A percentile compares a stretch with the other conserved stretches of the same genome.
These are phyloP conservation scores for Blastocrithidia nonstop DNA, from an alignment of 208 protist genomes.

Conservation along the genomic window DNA sequence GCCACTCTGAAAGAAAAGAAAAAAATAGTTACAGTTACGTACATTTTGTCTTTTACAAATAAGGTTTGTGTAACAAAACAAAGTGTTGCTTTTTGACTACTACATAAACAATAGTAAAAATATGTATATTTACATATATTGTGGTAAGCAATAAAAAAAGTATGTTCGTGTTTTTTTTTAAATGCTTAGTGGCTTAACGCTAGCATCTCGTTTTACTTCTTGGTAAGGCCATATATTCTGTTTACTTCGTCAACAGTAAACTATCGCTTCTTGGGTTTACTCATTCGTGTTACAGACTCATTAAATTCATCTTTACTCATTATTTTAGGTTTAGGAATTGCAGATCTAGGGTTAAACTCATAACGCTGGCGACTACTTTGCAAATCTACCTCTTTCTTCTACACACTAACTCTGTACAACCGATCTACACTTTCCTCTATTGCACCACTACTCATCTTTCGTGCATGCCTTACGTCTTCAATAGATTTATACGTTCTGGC, in stretches of 20 bases:
- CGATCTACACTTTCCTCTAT: slow-evolving; percentile 30
- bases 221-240: slow-evolving; percentile 79
- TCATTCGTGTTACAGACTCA: slow-evolving; percentile 43
- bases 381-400: slow-evolving; percentile 33
- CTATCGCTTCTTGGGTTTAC: slow-evolving; percentile 62
- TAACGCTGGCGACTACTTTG: slow-evolving; percentile 45
- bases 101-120: background rate
- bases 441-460: slow-evolving; percentile 12
- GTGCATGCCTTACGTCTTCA: background rate
- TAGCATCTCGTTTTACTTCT: too few species aligned
- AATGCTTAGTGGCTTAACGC: too few species aligned
- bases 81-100: too few species aligned
- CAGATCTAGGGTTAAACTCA: slow-evolving; percentile 32
- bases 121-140: background rate
- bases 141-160: background rate
- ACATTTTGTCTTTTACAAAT: too few species aligned
- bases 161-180: too few species aligned
- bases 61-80: too few species aligned
- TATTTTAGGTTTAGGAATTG: slow-evolving; percentile 21
- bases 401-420: slow-evolving; percentile 56
- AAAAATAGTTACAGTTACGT: too few species aligned
- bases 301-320: slow-evolving; percentile 31
- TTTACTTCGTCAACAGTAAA: slow-evolving; percentile 72
- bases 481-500: background rate
- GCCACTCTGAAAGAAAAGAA: too few species aligned